phyloP scores from a whole-genome alignment of 805 yeast species.

The Lachancea mirantina region DNA sequence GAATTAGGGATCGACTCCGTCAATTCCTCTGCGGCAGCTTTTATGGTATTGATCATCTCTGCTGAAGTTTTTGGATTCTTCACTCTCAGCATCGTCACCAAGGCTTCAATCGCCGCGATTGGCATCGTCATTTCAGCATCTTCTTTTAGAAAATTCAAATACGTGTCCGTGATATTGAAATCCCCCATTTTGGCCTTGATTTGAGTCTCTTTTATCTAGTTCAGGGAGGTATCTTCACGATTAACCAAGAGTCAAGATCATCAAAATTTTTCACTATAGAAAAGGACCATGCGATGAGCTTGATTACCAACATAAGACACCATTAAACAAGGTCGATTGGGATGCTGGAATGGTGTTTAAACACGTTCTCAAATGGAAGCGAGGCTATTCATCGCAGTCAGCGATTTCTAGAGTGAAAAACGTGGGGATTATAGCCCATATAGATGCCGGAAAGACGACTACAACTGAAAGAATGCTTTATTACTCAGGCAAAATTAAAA shows the following conservation, averaged over 20 bases:
- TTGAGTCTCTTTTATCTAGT: not conserved
- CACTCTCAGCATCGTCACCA: slow-evolving; percentile 72
- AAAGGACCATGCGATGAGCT: slow-evolving; percentile 3
- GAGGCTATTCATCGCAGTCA: slow-evolving; percentile 7
- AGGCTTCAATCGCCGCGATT: slow-evolving; percentile 93
- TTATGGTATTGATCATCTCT: slow-evolving; percentile 76
- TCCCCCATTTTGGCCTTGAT: slow-evolving; percentile 24
- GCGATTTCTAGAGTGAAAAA: slow-evolving; percentile 47
- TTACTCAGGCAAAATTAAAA: slow-evolving; percentile 69
- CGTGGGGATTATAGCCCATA: slow-evolving; percentile 97
- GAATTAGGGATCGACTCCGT: slow-evolving; percentile 82
- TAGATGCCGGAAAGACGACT: slow-evolving; percentile 98
- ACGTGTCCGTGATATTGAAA: slow-evolving; percentile 78
- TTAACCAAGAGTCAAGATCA: not conserved
- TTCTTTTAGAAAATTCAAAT: slow-evolving; percentile 71
- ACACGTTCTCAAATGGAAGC: slow-evolving; percentile 1
- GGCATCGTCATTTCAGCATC: slow-evolving; percentile 99
- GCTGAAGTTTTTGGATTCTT: slow-evolving; percentile 91
- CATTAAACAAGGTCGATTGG: not conserved
- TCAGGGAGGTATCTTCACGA: not conserved
- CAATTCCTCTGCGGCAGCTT: slow-evolving; percentile 65
- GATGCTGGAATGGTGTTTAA: not conserved
- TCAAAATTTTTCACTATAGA: too few relatives aligned
- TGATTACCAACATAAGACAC: not conserved
- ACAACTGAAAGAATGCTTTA: slow-evolving; percentile 95